Conservation (phyloP, 1,284 basidiomycete species). For the Microbotryomycetes sp. region DNA sequence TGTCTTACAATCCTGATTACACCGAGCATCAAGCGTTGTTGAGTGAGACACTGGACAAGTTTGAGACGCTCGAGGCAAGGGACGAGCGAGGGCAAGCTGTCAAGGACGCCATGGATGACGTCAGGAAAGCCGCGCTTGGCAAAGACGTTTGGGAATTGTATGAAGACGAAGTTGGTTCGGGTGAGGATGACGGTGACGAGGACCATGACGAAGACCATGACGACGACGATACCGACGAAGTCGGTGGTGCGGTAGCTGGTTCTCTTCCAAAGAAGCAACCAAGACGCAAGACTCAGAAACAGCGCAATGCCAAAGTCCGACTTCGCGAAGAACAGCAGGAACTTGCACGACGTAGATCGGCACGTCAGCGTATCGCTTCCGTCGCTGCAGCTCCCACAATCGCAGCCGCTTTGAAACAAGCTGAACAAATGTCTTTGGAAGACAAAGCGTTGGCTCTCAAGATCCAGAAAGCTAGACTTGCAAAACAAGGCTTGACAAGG, state of each 20-base stretch:
- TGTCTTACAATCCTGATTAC: constrained; percentile 87
- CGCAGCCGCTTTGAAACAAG: constrained; percentile 47
- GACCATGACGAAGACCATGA: constrained; percentile 40
- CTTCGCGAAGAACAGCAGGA: constrained; percentile 47
- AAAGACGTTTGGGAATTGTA: constrained; percentile 51
- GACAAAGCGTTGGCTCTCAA: constrained; percentile 48
- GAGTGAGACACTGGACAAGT: constrained; percentile 50
- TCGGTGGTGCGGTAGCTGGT: constrained; percentile 37
- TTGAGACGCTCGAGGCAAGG: constrained; percentile 53
- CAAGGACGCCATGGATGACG: constrained; percentile 52
- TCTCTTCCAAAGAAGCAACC: constrained; percentile 49
- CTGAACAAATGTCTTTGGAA: constrained; percentile 44
- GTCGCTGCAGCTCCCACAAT: constrained; percentile 54
- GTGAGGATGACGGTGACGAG: constrained; percentile 40
- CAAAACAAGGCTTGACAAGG: constrained; percentile 51
- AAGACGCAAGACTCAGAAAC: constrained; percentile 56
- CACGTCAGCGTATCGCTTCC: constrained; percentile 55
- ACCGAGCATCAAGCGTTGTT: constrained; percentile 71
- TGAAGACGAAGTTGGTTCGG: constrained; percentile 43
- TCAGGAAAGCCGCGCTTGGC: constrained; percentile 41
- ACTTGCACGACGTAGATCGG: constrained; percentile 43
- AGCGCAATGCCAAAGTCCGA: constrained; percentile 54
- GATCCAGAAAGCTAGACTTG: constrained; percentile 47
- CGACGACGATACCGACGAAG: constrained; percentile 27
- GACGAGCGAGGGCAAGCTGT: constrained; percentile 52